Percentiles rank a stretch among this genome's conserved stretches.
Evolutionary conservation across 148 eudicot species (phyloP).

Genomic region (Camellia japonica): DNA sequence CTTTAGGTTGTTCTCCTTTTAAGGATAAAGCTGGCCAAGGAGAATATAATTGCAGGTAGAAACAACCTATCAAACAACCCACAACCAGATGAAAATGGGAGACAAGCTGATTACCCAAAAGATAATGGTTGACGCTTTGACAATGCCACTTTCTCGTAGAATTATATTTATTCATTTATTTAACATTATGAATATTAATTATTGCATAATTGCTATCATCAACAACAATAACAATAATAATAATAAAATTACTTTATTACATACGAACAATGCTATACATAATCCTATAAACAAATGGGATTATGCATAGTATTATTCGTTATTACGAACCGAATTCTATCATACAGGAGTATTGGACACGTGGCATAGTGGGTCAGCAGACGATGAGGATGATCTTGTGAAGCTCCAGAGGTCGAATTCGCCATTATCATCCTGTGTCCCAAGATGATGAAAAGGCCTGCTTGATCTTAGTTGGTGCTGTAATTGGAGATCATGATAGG

Average conservation of each 20-base stretch:
- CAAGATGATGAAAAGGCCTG: background rate
- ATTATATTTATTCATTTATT: background rate
- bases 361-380: background rate
- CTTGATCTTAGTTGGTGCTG: background rate
- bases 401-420: slow-evolving; percentile 6
- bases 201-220: background rate
- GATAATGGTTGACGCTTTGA: slow-evolving; percentile 2
- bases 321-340: slow-evolving; percentile 2
- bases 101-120: background rate
- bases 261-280: too few species aligned
- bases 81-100: background rate
- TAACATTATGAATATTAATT: background rate
- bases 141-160: background rate
- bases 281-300: too few species aligned
- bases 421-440: background rate
- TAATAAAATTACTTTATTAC: too few species aligned
- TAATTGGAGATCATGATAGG: background rate
- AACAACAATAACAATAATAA: too few species aligned
- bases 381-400: background rate
- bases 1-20: background rate
- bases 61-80: background rate
- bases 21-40: background rate
- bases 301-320: background rate
- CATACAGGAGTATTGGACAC: background rate
- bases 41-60: background rate